phyloP scores from a whole-genome alignment of 768 basidiomycete species.

The Daedaleopsis sinensis region DNA sequence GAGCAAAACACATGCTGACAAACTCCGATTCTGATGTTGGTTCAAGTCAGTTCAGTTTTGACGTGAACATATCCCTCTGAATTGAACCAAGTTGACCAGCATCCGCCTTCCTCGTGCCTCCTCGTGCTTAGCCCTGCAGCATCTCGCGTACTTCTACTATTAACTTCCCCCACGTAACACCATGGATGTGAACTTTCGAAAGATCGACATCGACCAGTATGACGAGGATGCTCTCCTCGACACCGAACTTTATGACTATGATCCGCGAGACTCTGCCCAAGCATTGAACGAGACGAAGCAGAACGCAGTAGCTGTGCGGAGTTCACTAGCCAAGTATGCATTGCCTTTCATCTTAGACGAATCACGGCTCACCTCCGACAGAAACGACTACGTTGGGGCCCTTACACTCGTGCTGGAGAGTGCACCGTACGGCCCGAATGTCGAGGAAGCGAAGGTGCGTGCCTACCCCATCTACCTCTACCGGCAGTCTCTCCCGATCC shows the following conservation, averaged over 20 bases:
- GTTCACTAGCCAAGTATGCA: constrained; percentile 72
- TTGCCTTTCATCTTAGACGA: not conserved
- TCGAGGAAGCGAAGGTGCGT: constrained; percentile 89
- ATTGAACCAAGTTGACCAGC: too few relatives aligned
- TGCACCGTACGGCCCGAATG: constrained; percentile 86
- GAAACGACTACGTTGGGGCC: constrained; percentile 78
- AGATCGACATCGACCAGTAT: constrained; percentile 91
- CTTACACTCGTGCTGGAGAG: constrained; percentile 71
- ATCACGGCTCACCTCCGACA: constrained; percentile 30
- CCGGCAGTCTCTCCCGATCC: not conserved
- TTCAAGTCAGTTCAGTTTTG: too few relatives aligned
- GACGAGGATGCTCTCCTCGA: constrained; percentile 91
- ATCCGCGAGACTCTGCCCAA: constrained; percentile 76
- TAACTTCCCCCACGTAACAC: not conserved
- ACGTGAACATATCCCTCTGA: too few relatives aligned
- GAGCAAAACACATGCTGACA: too few relatives aligned
- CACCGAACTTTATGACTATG: constrained; percentile 83
- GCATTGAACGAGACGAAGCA: constrained; percentile 78
- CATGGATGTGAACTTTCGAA: constrained; percentile 72
- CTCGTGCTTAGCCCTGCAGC: too few relatives aligned
- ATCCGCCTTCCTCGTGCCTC: too few relatives aligned
- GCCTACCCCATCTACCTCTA: not conserved
- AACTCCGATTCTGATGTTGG: too few relatives aligned
- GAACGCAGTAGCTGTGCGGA: constrained; percentile 71
- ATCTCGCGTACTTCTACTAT: too few relatives aligned